These are phyloP conservation scores for Ophiostoma himal-ulmi DNA, from an alignment of 2,329 filamentous ascomycete species.

Conservation along the genomic window DNA sequence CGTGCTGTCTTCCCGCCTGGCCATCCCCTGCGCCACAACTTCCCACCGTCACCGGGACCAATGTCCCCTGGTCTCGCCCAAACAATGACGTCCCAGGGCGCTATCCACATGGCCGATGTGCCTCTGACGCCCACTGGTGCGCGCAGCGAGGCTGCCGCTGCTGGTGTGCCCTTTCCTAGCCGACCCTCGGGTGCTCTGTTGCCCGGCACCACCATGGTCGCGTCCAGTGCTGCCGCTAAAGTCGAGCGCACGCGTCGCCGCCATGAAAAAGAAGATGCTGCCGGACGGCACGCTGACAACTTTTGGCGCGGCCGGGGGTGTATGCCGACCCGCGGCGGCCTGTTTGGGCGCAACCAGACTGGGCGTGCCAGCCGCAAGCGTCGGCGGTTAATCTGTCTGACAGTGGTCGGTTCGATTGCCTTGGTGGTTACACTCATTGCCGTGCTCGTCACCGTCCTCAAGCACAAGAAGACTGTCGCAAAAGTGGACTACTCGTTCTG, in stretches of 20 bases:
- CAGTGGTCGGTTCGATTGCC: constrained; percentile 46
- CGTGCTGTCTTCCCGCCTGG: constrained; percentile 54
- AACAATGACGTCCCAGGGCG: constrained; percentile 58
- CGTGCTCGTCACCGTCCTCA: constrained; percentile 1
- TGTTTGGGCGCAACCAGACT: constrained; percentile 54
- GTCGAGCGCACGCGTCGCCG: constrained; percentile 49
- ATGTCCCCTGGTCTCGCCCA: constrained; percentile 57
- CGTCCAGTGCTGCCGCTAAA: constrained; percentile 35
- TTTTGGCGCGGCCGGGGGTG: constrained; percentile 62
- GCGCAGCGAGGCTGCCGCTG: constrained; percentile 24
- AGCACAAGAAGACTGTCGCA: constrained; percentile 36
- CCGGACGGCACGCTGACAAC: constrained; percentile 52
- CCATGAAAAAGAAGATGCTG: constrained; percentile 60
- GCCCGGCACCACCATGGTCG: constrained; percentile 35
- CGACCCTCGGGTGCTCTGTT: constrained; percentile 42
- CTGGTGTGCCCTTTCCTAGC: constrained; percentile 37
- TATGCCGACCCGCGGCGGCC: constrained; percentile 53
- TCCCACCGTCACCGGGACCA: constrained; percentile 55
- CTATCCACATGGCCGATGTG: constrained; percentile 55
- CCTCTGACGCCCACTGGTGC: constrained; percentile 44
- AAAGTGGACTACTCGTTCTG: constrained; percentile 49
- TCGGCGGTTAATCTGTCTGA: constrained; percentile 52
- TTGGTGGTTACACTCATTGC: constrained; percentile 47
- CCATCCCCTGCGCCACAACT: constrained; percentile 42
- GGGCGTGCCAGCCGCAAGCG: constrained; percentile 60